A percentile compares a stretch with the other conserved stretches of the same genome.
Conservation (phyloP, 805 yeast species). For the Saturnispora sanitii region DNA sequence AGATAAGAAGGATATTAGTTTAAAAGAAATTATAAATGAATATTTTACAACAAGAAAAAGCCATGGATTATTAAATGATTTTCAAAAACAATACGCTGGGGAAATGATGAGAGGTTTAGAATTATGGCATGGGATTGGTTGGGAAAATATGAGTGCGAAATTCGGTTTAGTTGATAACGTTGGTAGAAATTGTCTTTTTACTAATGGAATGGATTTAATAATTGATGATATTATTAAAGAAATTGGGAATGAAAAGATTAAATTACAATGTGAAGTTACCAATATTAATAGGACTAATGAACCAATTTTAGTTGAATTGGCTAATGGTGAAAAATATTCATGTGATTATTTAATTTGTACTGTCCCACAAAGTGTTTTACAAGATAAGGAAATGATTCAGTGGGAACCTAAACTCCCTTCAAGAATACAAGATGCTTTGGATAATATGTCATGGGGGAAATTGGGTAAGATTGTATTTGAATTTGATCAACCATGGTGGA, state of each 20-base stretch:
- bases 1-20: slow-evolving; percentile 41
- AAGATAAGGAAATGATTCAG: slow-evolving; percentile 37
- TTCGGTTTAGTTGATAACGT: slow-evolving; percentile 59
- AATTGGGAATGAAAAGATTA: slow-evolving; percentile 33
- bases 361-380: slow-evolving; percentile 66
- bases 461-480: slow-evolving; percentile 68
- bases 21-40: slow-evolving; percentile 33
- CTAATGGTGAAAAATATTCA: slow-evolving; percentile 22
- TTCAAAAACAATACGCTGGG: slow-evolving; percentile 42
- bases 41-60: slow-evolving; percentile 36
- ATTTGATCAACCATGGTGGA: slow-evolving; percentile 57
- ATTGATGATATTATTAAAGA: slow-evolving; percentile 34
- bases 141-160: slow-evolving; percentile 58
- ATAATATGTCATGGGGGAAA: slow-evolving; percentile 49
- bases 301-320: slow-evolving; percentile 27
- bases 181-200: slow-evolving; percentile 69
- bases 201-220: slow-evolving; percentile 48
- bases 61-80: slow-evolving; percentile 37
- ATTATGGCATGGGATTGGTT: slow-evolving; percentile 71
- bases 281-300: slow-evolving; percentile 26
- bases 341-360: slow-evolving; percentile 61
- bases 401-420: slow-evolving; percentile 52
- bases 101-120: slow-evolving; percentile 52
- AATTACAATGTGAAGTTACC: slow-evolving; percentile 33
- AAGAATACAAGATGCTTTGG: slow-evolving; percentile 33